Evolutionary conservation across 2,329 filamentous ascomycete genomes (phyloP).

Genomic region (Pseudogymnoascus sp.): DNA sequence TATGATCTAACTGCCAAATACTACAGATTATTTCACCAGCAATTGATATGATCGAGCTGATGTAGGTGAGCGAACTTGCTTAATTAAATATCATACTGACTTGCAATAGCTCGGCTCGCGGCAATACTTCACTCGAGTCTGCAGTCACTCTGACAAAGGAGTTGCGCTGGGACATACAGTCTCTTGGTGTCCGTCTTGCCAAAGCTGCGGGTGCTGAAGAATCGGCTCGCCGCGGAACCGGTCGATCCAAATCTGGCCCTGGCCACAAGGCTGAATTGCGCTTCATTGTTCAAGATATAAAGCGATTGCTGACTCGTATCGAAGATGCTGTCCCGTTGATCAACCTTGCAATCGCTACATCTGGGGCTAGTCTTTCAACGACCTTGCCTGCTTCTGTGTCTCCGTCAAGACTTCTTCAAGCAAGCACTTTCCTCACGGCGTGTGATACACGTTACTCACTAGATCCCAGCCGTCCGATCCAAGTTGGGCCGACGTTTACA

Average conservation of each 20-base stretch:
- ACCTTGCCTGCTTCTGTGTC: conserved; percentile 77
- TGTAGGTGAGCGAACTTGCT: conserved; percentile 54
- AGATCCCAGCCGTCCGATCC: conserved; percentile 56
- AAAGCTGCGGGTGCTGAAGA: conserved; percentile 62
- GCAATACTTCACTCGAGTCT: conserved; percentile 77
- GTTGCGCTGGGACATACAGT: conserved; percentile 75
- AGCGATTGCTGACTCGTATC: conserved; percentile 66
- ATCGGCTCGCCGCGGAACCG: conserved; percentile 36
- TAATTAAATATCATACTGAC: conserved; percentile 29
- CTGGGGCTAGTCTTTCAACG: conserved; percentile 78
- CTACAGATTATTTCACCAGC: conserved; percentile 75
- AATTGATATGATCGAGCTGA: conserved; percentile 87
- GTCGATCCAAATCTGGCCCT: conserved; percentile 43
- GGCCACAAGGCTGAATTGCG: conserved; percentile 59
- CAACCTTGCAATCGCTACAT: conserved; percentile 89
- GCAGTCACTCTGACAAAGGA: conserved; percentile 77
- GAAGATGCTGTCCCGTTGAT: conserved; percentile 88
- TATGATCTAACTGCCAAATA: not conserved
- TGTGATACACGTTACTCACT: conserved; percentile 78
- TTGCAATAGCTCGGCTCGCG: conserved; percentile 52
- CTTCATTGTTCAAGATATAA: conserved; percentile 68
- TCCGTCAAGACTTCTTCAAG: conserved; percentile 82
- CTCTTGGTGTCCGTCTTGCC: conserved; percentile 68
- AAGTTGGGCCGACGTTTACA: conserved; percentile 81
- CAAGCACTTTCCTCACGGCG: conserved; percentile 81